phyloP scores from a whole-genome alignment of 768 basidiomycete genomes.

The Leccinum obscurum region DNA sequence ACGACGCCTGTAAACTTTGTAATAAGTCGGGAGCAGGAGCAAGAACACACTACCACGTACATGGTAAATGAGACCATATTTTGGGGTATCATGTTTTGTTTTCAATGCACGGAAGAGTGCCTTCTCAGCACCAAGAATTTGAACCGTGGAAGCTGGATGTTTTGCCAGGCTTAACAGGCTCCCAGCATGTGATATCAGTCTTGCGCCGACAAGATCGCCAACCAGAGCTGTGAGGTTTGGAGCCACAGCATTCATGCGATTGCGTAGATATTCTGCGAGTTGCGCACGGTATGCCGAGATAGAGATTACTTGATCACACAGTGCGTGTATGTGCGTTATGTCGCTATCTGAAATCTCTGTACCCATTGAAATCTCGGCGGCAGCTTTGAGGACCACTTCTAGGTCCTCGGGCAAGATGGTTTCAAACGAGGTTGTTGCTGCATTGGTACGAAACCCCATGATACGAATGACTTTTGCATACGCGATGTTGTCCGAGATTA shows the following conservation, averaged over 20 bases:
- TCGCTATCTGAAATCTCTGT: constrained; percentile 98
- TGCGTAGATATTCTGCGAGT: constrained; percentile 93
- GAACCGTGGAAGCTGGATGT: constrained; percentile 77
- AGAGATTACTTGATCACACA: constrained; percentile 98
- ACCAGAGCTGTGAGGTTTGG: constrained; percentile 91
- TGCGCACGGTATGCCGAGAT: constrained; percentile 94
- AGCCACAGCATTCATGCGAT: constrained; percentile 97
- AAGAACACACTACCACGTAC: constrained; percentile 42
- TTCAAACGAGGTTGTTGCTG: constrained; percentile 81
- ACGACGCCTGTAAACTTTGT: constrained; percentile 62
- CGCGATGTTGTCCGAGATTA: constrained; percentile 94
- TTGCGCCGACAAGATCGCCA: constrained; percentile 74
- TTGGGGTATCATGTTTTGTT: constrained; percentile 93
- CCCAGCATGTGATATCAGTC: constrained; percentile 74
- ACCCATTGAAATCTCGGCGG: constrained; percentile 98
- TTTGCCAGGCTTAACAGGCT: constrained; percentile 70
- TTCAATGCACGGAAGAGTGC: constrained; percentile 75
- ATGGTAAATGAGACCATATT: constrained; percentile 99
- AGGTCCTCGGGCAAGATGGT: constrained; percentile 95
- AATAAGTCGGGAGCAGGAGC: constrained; percentile 4
- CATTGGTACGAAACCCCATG: constrained; percentile 98
- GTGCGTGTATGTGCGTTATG: constrained; percentile 93
- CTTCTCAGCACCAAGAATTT: constrained; percentile 78
- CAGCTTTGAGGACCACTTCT: constrained; percentile 90
- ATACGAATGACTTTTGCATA: constrained; percentile 91